A percentile compares a stretch with the other conserved stretches of the same genome.
phyloP scores from a whole-genome alignment of 1,284 basidiomycete species.

The Sphaerobolus stellatus region DNA sequence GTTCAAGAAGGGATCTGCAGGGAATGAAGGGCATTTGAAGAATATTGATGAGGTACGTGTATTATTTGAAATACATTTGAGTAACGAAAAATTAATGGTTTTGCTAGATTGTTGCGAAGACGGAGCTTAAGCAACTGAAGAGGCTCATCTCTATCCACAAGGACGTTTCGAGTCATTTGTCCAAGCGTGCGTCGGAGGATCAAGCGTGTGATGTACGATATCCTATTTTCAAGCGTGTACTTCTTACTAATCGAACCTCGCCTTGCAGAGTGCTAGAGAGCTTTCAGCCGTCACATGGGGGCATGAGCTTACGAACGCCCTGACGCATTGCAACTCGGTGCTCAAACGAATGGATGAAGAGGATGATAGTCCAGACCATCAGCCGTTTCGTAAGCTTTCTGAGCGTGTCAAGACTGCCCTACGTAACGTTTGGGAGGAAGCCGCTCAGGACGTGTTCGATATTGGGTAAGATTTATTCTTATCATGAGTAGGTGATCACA shows the following conservation, averaged over 20 bases:
- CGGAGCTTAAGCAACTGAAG: constrained; percentile 54
- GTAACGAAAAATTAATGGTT: background rate
- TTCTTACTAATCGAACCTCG: constrained; percentile 8
- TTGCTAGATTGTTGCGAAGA: constrained; percentile 54
- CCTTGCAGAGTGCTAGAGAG: constrained; percentile 68
- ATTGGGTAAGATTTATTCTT: constrained; percentile 51
- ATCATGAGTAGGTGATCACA: background rate
- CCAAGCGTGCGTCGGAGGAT: constrained; percentile 69
- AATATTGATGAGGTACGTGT: constrained; percentile 70
- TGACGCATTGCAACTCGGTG: constrained; percentile 53
- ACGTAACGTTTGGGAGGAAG: constrained; percentile 66
- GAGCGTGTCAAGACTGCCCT: constrained; percentile 58
- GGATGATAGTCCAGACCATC: constrained; percentile 22
- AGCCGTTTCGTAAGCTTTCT: constrained; percentile 48
- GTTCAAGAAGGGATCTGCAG: constrained; percentile 38
- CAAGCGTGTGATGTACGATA: constrained; percentile 70
- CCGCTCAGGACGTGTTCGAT: constrained; percentile 69
- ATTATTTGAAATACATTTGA: constrained; percentile 1
- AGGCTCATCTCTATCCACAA: constrained; percentile 60
- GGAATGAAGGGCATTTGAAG: constrained; percentile 38
- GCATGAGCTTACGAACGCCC: constrained; percentile 64
- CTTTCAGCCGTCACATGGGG: constrained; percentile 71
- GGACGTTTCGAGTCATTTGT: constrained; percentile 61
- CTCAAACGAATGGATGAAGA: constrained; percentile 37
- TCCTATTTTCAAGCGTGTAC: background rate